phyloP scores from a whole-genome alignment of 768 basidiomycete species.

The Boletus rubropictus region DNA sequence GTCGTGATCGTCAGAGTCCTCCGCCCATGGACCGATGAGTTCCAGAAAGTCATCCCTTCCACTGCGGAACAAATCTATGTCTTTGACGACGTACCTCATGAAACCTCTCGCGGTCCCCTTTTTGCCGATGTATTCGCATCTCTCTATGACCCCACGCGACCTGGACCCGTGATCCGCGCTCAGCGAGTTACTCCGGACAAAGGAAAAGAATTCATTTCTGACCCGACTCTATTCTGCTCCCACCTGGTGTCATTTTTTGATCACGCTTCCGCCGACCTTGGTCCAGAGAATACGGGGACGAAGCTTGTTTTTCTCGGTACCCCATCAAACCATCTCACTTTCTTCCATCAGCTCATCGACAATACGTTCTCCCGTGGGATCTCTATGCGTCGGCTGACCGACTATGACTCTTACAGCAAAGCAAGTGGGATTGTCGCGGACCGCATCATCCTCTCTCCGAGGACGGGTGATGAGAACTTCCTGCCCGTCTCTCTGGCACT shows the following conservation, averaged over 20 bases:
- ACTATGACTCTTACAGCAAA: slow-evolving; percentile 72
- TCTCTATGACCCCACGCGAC: slow-evolving; percentile 38
- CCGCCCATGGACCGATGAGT: slow-evolving; percentile 72
- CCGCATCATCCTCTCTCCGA: slow-evolving; percentile 59
- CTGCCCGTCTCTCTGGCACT: slow-evolving; percentile 52
- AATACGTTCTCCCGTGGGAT: slow-evolving; percentile 54
- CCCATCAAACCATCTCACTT: slow-evolving; percentile 40
- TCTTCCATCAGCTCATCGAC: slow-evolving; percentile 45
- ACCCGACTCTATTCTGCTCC: slow-evolving; percentile 38
- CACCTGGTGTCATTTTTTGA: slow-evolving; percentile 32
- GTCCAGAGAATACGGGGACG: slow-evolving; percentile 22
- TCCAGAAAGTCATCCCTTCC: slow-evolving; percentile 54
- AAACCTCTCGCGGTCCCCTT: slow-evolving; percentile 55
- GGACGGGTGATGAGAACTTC: slow-evolving; percentile 31
- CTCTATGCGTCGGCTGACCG: slow-evolving; percentile 54
- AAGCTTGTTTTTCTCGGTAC: slow-evolving; percentile 54
- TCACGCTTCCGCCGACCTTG: slow-evolving; percentile 25
- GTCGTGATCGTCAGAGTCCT: slow-evolving; percentile 72
- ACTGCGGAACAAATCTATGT: slow-evolving; percentile 60
- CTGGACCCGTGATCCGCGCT: slow-evolving; percentile 41
- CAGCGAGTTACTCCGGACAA: slow-evolving; percentile 56
- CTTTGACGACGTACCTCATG: slow-evolving; percentile 69
- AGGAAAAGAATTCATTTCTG: slow-evolving; percentile 46
- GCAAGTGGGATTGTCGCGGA: slow-evolving; percentile 64
- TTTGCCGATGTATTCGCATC: slow-evolving; percentile 68